Evolutionary conservation across 2,329 filamentous ascomycete species (phyloP).

Genomic region (Whalleya microplaca): DNA sequence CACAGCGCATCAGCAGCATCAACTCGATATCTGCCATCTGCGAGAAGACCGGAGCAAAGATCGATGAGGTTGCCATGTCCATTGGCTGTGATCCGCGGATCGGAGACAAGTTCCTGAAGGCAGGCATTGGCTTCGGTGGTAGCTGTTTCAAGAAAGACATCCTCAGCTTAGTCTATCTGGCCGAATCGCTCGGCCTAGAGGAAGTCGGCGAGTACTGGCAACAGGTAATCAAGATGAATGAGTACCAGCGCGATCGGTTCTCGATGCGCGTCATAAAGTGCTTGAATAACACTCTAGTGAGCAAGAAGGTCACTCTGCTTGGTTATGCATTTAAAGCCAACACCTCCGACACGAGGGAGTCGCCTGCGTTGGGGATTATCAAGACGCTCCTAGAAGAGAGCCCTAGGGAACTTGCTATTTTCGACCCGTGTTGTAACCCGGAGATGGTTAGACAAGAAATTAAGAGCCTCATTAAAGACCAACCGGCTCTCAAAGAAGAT

Average conservation of each 20-base stretch:
- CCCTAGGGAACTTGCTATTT: slow-evolving; percentile 67
- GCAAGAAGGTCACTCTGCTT: slow-evolving; percentile 73
- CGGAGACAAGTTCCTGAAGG: slow-evolving; percentile 73
- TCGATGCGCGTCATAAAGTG: slow-evolving; percentile 66
- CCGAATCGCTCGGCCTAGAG: slow-evolving; percentile 68
- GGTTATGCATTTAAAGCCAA: slow-evolving; percentile 83
- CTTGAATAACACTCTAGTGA: slow-evolving; percentile 69
- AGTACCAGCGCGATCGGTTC: slow-evolving; percentile 73
- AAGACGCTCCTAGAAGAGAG: slow-evolving; percentile 66
- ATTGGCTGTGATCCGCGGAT: slow-evolving; percentile 74
- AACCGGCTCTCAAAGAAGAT: slow-evolving; percentile 38
- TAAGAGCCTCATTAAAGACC: slow-evolving; percentile 44
- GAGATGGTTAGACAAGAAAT: slow-evolving; percentile 56
- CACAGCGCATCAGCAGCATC: slow-evolving; percentile 79
- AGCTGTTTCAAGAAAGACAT: slow-evolving; percentile 85
- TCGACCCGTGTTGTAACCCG: slow-evolving; percentile 66
- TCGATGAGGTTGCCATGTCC: slow-evolving; percentile 71
- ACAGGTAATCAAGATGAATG: slow-evolving; percentile 75
- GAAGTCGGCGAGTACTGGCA: slow-evolving; percentile 79
- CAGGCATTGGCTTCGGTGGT: slow-evolving; percentile 77
- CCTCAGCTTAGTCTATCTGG: slow-evolving; percentile 72
- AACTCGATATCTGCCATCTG: slow-evolving; percentile 82
- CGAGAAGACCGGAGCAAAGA: slow-evolving; percentile 74
- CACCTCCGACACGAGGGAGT: slow-evolving; percentile 75
- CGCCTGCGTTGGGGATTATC: slow-evolving; percentile 70